A percentile compares a stretch with the other conserved stretches of the same genome.
Evolutionary conservation across 257 asterid species (phyloP).

Genomic region (Mentha longifolia): DNA sequence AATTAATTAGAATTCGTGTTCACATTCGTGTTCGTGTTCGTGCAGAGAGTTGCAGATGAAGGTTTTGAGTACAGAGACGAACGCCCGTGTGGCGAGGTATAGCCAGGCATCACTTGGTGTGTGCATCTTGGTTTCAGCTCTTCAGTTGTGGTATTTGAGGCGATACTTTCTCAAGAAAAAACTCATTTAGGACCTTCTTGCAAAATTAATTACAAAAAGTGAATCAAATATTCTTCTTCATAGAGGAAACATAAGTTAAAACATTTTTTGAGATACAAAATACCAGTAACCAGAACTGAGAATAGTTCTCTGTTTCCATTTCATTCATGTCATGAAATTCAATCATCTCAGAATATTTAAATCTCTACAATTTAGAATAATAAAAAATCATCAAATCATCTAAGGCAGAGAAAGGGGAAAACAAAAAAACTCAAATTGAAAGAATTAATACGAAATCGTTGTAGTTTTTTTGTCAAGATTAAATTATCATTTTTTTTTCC

Average conservation of each 20-base stretch:
- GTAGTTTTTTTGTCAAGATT: too few species aligned
- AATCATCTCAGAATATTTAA: too few species aligned
- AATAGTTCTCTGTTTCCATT: background rate
- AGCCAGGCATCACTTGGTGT: constrained; percentile 62
- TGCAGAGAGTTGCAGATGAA: constrained; percentile 67
- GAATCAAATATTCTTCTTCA: too few species aligned
- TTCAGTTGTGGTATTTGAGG: constrained; percentile 62
- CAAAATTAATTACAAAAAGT: too few species aligned
- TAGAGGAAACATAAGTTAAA: background rate
- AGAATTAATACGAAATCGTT: too few species aligned
- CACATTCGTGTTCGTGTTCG: background rate
- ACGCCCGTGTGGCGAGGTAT: constrained; percentile 56
- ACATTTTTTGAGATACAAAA: background rate
- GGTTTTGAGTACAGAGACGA: constrained; percentile 52
- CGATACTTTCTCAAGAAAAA: constrained; percentile 63
- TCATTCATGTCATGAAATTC: background rate
- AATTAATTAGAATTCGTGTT: background rate
- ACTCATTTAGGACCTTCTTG: constrained; percentile 52
- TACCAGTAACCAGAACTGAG: background rate
- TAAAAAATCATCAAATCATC: too few species aligned
- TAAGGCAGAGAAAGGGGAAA: too few species aligned
- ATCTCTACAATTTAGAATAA: too few species aligned
- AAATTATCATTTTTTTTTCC: too few species aligned
- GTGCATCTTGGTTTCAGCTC: constrained; percentile 49
- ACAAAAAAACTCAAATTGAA: too few species aligned